Conservation (phyloP, 768 basidiomycete species). For the Strobilomyces confusus region DNA sequence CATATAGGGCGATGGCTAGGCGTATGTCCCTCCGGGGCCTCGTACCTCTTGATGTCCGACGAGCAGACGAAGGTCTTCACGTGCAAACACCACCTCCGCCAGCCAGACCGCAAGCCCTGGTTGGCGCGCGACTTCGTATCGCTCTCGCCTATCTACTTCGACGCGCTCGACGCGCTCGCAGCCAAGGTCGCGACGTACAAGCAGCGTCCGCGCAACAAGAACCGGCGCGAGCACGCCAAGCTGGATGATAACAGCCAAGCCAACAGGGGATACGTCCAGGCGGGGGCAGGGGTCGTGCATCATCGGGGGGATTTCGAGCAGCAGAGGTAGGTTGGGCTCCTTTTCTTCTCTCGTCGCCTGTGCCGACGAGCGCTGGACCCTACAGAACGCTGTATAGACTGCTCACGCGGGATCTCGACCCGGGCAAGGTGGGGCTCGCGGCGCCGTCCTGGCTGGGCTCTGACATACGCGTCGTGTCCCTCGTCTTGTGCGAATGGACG, state of each 20-base stretch:
- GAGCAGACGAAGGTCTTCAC: slow-evolving; percentile 29
- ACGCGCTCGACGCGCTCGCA: slow-evolving; percentile 26
- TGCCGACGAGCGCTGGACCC: too few species aligned
- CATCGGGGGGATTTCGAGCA: slow-evolving; percentile 45
- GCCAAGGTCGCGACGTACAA: slow-evolving; percentile 39
- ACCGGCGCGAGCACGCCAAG: slow-evolving; percentile 13
- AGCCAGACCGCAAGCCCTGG: slow-evolving; percentile 15
- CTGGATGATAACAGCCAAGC: slow-evolving; percentile 39
- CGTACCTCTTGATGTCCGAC: slow-evolving; percentile 41
- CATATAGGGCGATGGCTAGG: slow-evolving; percentile 28
- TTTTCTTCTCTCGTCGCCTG: neutral
- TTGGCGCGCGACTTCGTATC: slow-evolving; percentile 36
- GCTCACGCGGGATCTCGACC: slow-evolving; percentile 17
- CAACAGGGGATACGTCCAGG: slow-evolving; percentile 35
- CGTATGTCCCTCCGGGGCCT: slow-evolving; percentile 40
- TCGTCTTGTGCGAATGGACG: slow-evolving; percentile 35
- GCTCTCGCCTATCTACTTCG: slow-evolving; percentile 46
- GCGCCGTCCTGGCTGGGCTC: slow-evolving; percentile 31
- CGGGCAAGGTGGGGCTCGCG: slow-evolving; percentile 32
- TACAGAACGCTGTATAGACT: slow-evolving; percentile 33
- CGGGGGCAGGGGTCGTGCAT: slow-evolving; percentile 16
- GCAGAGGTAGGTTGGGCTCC: slow-evolving; percentile 28
- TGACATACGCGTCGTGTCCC: slow-evolving; percentile 31
- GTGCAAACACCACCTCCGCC: slow-evolving; percentile 11
- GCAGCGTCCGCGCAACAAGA: slow-evolving; percentile 35